Conservation (phyloP, 257 asterid genomes). For the Ballota nigra region DNA sequence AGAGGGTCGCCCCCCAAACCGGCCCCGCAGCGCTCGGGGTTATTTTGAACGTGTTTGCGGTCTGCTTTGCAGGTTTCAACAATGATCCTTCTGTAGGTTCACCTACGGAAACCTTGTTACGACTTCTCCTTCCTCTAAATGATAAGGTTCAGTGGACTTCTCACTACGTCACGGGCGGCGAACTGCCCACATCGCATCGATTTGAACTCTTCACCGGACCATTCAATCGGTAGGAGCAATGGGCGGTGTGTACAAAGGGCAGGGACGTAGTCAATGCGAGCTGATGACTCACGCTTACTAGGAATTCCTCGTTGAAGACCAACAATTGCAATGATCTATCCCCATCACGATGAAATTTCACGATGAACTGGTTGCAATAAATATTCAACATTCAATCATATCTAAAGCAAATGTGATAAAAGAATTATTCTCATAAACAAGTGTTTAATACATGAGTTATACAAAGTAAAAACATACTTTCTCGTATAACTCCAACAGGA, state of each 20-base stretch:
- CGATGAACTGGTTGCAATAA: too few relatives aligned
- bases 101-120: conserved; percentile 67
- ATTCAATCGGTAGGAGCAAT: conserved; percentile 28
- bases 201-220: conserved; percentile 37
- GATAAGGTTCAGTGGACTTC: conserved; percentile 45
- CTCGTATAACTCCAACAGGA: too few relatives aligned
- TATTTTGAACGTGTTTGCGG: too few relatives aligned
- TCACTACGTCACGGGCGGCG: conserved; percentile 36
- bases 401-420: too few relatives aligned
- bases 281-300: conserved; percentile 22
- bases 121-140: conserved; percentile 51
- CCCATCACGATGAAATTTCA: conserved; percentile 59
- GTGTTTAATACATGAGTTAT: too few relatives aligned
- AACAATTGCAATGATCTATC: conserved; percentile 39
- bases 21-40: too few relatives aligned
- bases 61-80: too few relatives aligned
- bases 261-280: too few relatives aligned
- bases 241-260: conserved; percentile 22
- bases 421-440: too few relatives aligned
- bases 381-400: too few relatives aligned
- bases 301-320: conserved; percentile 37
- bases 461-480: too few relatives aligned
- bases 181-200: conserved; percentile 39
- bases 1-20: too few relatives aligned
- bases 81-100: conserved; percentile 25